A percentile compares a stretch with the other conserved stretches of the same genome.
Evolutionary conservation across 257 asterid species (phyloP).

Genomic region (Primulina eburnea): DNA sequence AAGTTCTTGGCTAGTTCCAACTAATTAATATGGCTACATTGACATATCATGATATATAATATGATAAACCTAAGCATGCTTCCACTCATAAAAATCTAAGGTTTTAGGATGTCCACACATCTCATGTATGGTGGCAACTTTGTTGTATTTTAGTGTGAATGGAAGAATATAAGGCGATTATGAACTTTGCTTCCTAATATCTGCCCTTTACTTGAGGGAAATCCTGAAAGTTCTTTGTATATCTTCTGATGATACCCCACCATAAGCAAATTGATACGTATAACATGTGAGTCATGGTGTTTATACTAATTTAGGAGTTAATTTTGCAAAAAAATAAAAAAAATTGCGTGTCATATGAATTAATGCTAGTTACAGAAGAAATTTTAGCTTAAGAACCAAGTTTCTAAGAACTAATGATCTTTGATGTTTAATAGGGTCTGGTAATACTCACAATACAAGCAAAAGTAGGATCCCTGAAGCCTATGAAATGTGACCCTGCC

Average conservation of each 20-base stretch:
- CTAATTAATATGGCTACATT: background rate
- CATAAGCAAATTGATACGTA: background rate
- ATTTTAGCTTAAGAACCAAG: background rate
- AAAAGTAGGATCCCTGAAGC: slow-evolving; percentile 49
- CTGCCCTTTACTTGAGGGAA: background rate
- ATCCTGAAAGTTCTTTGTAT: background rate
- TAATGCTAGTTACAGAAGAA: no score
- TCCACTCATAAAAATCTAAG: slow-evolving; percentile 20
- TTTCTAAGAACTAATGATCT: background rate
- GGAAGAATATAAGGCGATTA: background rate
- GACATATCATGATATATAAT: slow-evolving; percentile 22
- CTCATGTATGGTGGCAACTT: background rate
- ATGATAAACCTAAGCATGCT: background rate
- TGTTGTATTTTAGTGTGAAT: background rate
- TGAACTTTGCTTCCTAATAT: background rate
- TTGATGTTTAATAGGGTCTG: slow-evolving; percentile 49
- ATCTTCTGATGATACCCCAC: background rate
- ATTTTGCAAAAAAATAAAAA: no score
- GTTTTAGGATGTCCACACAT: background rate
- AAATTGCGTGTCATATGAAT: no score
- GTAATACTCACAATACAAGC: slow-evolving; percentile 78
- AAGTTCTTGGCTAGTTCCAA: no score
- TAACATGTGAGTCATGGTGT: background rate
- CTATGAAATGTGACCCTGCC: slow-evolving; percentile 48
- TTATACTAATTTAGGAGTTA: background rate